phyloP scores from a whole-genome alignment of 495 filamentous ascomycete genomes.

The Aspergillus sclerotiicarbonarius region DNA sequence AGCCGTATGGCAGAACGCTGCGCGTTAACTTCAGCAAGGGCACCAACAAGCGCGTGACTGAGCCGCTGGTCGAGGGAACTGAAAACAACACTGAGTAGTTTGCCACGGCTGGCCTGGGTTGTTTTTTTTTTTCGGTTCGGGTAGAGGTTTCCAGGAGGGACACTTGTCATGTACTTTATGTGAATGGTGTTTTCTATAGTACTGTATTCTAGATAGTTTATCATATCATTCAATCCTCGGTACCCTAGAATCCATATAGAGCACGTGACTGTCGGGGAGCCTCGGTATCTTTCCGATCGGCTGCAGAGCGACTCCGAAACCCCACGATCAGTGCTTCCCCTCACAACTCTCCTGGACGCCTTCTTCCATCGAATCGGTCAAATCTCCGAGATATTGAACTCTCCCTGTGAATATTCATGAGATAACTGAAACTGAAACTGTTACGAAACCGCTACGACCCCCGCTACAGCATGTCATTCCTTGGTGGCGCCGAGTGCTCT shows the following conservation, averaged over 20 bases:
- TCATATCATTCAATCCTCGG: background rate
- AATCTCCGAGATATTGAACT: background rate
- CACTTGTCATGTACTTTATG: background rate
- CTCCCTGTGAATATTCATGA: background rate
- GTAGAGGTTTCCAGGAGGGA: too few species aligned
- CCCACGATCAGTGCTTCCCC: constrained; percentile 31
- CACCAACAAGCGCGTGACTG: constrained; percentile 3
- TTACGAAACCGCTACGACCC: background rate
- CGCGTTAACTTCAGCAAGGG: constrained; percentile 58
- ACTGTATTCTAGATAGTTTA: background rate
- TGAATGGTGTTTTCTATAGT: background rate
- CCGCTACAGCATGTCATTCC: constrained; percentile 73
- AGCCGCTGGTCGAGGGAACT: background rate
- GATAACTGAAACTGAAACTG: background rate
- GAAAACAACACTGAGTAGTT: background rate
- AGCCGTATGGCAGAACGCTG: constrained; percentile 65
- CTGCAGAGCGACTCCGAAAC: constrained; percentile 31
- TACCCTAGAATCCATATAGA: background rate
- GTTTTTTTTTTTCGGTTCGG: too few species aligned
- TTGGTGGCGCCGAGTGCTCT: constrained; percentile 94
- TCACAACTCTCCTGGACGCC: constrained; percentile 6
- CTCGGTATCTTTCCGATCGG: constrained; percentile 32
- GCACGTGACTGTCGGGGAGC: constrained; percentile 38
- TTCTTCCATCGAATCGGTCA: constrained; percentile 1
- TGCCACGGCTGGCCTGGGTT: background rate